A percentile compares a stretch with the other conserved stretches of the same genome.
Conservation (phyloP, 2,329 filamentous ascomycete genomes). For the Immersiporthe knoxdaviesiana region DNA sequence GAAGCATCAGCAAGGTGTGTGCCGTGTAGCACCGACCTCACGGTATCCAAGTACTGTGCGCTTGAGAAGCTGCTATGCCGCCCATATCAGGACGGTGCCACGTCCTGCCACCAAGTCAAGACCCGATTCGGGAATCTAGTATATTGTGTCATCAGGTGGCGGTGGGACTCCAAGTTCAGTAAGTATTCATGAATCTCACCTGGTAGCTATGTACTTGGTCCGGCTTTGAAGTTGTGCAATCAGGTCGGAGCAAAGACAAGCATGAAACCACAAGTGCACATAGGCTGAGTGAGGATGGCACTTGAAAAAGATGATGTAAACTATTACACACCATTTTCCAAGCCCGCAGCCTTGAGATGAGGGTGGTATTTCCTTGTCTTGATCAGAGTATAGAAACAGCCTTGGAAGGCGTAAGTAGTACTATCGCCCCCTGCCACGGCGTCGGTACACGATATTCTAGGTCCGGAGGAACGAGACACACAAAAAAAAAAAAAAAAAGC, state of each 20-base stretch:
- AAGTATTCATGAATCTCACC: too few relatives aligned
- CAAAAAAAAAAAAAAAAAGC: too few relatives aligned
- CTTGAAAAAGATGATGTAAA: neutral
- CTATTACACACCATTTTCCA: neutral
- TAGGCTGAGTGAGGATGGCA: neutral
- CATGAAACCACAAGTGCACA: neutral
- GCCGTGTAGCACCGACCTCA: too few relatives aligned
- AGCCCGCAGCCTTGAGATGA: neutral
- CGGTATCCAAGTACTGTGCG: too few relatives aligned
- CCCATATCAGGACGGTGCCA: neutral
- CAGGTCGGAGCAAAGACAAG: neutral
- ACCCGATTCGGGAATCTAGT: neutral
- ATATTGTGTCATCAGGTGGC: neutral
- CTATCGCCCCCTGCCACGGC: too few relatives aligned
- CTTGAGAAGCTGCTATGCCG: neutral
- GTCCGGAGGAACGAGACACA: too few relatives aligned
- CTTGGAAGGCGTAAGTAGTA: neutral
- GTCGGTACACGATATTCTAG: neutral
- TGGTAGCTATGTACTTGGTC: too few relatives aligned
- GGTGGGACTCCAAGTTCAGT: neutral
- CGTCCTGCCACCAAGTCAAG: neutral
- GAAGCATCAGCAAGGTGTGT: too few relatives aligned
- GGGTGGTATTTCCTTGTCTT: neutral
- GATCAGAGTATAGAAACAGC: neutral
- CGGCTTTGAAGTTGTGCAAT: neutral